A percentile compares a stretch with the other conserved stretches of the same genome.
phyloP scores from a whole-genome alignment of 2,329 filamentous ascomycete genomes.

The Albophoma yamanashiensis region DNA sequence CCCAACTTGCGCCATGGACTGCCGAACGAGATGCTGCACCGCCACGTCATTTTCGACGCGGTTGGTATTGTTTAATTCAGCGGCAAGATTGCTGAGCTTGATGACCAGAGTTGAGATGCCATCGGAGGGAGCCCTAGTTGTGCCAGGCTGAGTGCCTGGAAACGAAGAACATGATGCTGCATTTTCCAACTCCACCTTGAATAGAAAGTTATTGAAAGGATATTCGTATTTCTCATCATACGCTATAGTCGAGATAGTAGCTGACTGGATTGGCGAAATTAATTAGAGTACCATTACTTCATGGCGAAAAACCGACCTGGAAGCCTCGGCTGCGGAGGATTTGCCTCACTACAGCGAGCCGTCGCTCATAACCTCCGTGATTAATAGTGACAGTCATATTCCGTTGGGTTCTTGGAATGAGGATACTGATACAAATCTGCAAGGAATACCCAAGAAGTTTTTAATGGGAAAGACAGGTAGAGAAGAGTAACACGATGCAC shows the following conservation, averaged over 20 bases:
- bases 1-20: slow-evolving; percentile 4
- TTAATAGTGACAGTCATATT: slow-evolving; percentile 3
- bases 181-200: slow-evolving; percentile 9
- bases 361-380: slow-evolving; percentile 6
- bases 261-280: not conserved
- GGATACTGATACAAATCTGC: not conserved
- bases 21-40: slow-evolving; percentile 8
- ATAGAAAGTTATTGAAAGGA: slow-evolving; percentile 15
- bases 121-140: slow-evolving; percentile 1
- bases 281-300: not conserved
- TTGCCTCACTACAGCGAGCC: slow-evolving; percentile 5
- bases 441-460: too few relatives aligned
- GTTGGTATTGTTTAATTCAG: slow-evolving; percentile 12
- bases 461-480: too few relatives aligned
- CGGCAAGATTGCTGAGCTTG: slow-evolving; percentile 13
- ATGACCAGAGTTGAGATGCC: slow-evolving; percentile 9
- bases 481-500: too few relatives aligned
- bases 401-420: not conserved
- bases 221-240: slow-evolving; percentile 9
- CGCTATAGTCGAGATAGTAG: slow-evolving; percentile 8
- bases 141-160: slow-evolving; percentile 6
- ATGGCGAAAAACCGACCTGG: not conserved
- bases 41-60: slow-evolving; percentile 17
- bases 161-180: slow-evolving; percentile 6
- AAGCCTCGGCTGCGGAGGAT: slow-evolving; percentile 6